Evolutionary conservation across 495 filamentous ascomycete genomes (phyloP).

Genomic region (Aspergillus ostianus): DNA sequence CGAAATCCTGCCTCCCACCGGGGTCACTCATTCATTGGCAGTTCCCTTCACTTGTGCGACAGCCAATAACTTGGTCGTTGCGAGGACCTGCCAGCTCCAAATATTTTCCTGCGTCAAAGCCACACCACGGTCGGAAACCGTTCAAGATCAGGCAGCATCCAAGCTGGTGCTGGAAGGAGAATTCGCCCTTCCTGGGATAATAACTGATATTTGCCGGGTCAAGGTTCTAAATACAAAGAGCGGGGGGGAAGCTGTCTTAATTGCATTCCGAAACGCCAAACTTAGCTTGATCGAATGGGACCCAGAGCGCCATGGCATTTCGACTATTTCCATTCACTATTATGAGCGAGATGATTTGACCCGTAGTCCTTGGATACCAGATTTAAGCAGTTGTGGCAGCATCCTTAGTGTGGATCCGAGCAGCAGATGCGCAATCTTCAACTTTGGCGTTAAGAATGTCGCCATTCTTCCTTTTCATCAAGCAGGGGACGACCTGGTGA

Average conservation of each 20-base stretch:
- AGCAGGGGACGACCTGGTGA: constrained; percentile 78
- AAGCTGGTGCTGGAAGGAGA: constrained; percentile 87
- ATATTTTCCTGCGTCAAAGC: constrained; percentile 59
- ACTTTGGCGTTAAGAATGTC: constrained; percentile 83
- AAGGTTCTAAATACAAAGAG: constrained; percentile 66
- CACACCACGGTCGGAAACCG: constrained; percentile 35
- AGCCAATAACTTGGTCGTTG: constrained; percentile 81
- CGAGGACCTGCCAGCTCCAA: constrained; percentile 86
- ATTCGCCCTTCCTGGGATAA: constrained; percentile 74
- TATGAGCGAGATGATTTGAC: constrained; percentile 91
- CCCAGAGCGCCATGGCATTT: constrained; percentile 68
- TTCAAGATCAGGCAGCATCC: constrained; percentile 54
- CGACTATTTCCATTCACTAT: constrained; percentile 92
- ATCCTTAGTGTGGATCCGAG: constrained; percentile 86
- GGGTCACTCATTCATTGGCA: constrained; percentile 82
- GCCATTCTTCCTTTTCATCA: constrained; percentile 93
- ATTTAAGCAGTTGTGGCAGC: constrained; percentile 66
- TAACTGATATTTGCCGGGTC: constrained; percentile 77
- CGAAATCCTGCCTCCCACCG: constrained; percentile 87
- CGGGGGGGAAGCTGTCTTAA: constrained; percentile 80
- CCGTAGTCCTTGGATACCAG: constrained; percentile 70
- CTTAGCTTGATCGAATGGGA: constrained; percentile 95
- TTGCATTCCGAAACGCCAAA: constrained; percentile 87
- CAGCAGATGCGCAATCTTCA: constrained; percentile 88
- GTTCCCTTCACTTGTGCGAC: constrained; percentile 73